A percentile compares a stretch with the other conserved stretches of the same genome.
phyloP scores from a whole-genome alignment of 371 early-diverging fungal genomes.

The Furculomyces boomerangus region DNA sequence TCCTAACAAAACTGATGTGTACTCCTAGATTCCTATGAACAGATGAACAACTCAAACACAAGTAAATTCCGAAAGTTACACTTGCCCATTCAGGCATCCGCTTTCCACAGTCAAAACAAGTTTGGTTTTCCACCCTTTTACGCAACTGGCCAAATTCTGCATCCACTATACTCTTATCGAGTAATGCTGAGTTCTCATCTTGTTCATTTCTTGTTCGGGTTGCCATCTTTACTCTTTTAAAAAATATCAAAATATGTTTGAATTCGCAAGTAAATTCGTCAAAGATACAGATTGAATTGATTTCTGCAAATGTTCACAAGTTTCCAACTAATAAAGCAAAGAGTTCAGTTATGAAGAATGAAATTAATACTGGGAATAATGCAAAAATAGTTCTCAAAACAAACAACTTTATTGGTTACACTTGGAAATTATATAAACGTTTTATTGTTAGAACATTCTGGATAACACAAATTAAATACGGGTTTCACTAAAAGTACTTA shows the following conservation, averaged over 20 bases:
- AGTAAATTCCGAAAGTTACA: constrained; percentile 90
- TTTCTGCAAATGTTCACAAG: background rate
- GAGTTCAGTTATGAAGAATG: too few species aligned
- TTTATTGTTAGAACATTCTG: too few species aligned
- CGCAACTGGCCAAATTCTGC: background rate
- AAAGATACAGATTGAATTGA: background rate
- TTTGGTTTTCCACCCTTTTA: constrained; percentile 40
- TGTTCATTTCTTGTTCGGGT: background rate
- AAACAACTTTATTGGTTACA: too few species aligned
- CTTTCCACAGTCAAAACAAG: constrained; percentile 93
- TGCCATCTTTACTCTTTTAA: background rate
- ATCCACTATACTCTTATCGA: background rate
- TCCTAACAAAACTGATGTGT: constrained; percentile 93
- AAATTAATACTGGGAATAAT: too few species aligned
- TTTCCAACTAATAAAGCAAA: too few species aligned
- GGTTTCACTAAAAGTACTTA: too few species aligned
- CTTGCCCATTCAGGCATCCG: constrained; percentile 96
- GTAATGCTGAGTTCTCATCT: background rate
- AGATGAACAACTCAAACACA: constrained; percentile 96
- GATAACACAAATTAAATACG: too few species aligned
- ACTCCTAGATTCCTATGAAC: constrained; percentile 89
- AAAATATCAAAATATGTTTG: background rate
- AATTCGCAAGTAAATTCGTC: too few species aligned
- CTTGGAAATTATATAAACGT: too few species aligned
- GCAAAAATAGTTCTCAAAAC: too few species aligned